Percentiles rank a stretch among this genome's conserved stretches.
Evolutionary conservation across 768 basidiomycete species (phyloP).

Genomic region (Mrakia gelida): DNA sequence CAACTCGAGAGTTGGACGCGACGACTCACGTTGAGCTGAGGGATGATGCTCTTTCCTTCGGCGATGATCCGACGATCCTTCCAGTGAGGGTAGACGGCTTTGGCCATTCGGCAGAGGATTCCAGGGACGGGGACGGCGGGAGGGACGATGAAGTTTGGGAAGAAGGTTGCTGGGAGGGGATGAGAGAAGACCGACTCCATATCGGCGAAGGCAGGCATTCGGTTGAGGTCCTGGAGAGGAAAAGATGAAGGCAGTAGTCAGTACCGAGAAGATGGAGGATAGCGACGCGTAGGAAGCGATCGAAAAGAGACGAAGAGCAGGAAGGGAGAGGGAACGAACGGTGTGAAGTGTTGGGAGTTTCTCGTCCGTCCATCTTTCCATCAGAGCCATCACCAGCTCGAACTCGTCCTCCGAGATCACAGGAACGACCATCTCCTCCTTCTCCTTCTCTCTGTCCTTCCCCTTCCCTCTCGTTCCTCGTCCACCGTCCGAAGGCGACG

Average conservation of each 20-base stretch:
- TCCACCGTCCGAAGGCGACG: constrained; percentile 44
- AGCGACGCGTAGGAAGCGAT: background rate
- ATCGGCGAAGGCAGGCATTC: constrained; percentile 49
- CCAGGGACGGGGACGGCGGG: constrained; percentile 62
- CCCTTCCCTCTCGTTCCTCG: constrained; percentile 52
- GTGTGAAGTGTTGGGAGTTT: constrained; percentile 84
- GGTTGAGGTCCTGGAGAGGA: constrained; percentile 41
- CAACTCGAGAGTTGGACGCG: background rate
- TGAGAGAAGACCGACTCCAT: constrained; percentile 57
- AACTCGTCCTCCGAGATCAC: constrained; percentile 82
- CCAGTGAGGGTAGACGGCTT: constrained; percentile 82
- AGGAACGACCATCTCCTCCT: constrained; percentile 51
- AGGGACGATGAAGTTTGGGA: constrained; percentile 66
- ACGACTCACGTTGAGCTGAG: constrained; percentile 70
- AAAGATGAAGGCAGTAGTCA: constrained; percentile 39
- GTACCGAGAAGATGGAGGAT: background rate
- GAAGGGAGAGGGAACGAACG: constrained; percentile 52
- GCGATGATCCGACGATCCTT: constrained; percentile 73
- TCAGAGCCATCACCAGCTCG: constrained; percentile 88
- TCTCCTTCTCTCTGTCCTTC: constrained; percentile 82
- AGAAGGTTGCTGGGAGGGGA: constrained; percentile 58
- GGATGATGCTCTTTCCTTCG: constrained; percentile 78
- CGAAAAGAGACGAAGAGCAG: background rate
- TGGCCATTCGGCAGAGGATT: constrained; percentile 64
- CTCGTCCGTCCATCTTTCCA: constrained; percentile 86